phyloP scores from a whole-genome alignment of 176 grass and related monocot species.

The Hordeum vulgare region DNA sequence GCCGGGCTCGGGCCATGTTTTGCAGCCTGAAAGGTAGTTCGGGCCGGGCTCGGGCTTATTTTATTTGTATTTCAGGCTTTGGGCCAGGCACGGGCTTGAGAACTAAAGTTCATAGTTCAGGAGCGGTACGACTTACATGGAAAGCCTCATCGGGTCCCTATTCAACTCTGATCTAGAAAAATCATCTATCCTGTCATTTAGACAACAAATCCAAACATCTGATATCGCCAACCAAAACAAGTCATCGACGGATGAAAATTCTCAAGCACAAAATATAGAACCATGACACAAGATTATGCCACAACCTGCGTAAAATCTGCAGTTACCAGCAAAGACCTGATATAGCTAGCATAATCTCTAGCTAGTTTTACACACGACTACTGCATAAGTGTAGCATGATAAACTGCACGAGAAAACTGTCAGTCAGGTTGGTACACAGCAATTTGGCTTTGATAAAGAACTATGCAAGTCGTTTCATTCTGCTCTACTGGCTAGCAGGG shows the following conservation, averaged over 20 bases:
- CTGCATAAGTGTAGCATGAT: not conserved
- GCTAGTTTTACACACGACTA: not conserved
- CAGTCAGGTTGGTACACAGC: not conserved
- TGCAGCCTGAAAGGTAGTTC: no score
- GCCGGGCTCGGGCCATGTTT: no score
- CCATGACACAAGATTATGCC: not conserved
- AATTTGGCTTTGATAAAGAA: not conserved
- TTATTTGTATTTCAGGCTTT: no score
- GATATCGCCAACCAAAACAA: not conserved
- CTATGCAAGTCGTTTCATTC: not conserved
- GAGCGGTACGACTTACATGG: no score
- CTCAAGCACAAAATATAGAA: not conserved
- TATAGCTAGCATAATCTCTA: not conserved
- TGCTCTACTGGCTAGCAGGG: conserved; percentile 33
- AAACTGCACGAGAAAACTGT: not conserved
- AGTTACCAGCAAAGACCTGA: not conserved
- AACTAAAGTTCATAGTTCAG: no score
- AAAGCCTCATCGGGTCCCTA: no score
- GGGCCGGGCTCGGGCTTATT: no score
- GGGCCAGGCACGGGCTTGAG: no score
- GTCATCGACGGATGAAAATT: not conserved
- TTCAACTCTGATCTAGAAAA: no score
- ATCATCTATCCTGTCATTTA: no score
- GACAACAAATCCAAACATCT: not conserved
- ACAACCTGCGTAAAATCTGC: not conserved